Base-by-base conservation (phyloP, 345 rosid species). In the Populus alba region DNA sequence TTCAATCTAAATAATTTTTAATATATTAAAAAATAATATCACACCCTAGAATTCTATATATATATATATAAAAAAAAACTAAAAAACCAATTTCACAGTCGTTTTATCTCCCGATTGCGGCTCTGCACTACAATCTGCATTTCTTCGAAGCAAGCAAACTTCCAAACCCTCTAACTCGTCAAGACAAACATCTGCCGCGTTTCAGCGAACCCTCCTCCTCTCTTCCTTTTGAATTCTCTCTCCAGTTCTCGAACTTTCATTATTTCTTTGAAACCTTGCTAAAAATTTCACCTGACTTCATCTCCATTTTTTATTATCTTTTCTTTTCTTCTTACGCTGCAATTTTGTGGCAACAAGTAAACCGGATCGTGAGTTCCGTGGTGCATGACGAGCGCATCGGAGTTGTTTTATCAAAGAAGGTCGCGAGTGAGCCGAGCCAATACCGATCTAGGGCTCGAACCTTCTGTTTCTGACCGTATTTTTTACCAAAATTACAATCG, bases 351-450 rank as follows among this genome's bases (percentile, higher is more conserved):
- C 15, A 23, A 23, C 23, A 59, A 12, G 41, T 23, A n/a, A 37
- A 68, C 71, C 8, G 8, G 49, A n/a, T 69, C 53, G 29, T 59
- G 65, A 59, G 65, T 12, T n/a, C 9, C 29, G 63, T 77, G 79
- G 86, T 86, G 97, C 81, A 93, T 93, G 98, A 89, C 98, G 91
- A 93, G 93, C 85, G 95, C 95, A 71, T 89, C 96, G 69, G 98
- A 95, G 89, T 85, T 95, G 27, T 92, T 95, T 87, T 87, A 92
- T 77, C 89, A 81, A 66, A 79, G 99, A 79, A 88, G 99, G 85
- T 95, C 91, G 35, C 95, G 99, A 45, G 80, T 80, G 75, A 88
- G 85, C 67, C 92, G 98, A 41, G 31, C 77, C 10, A 13, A 74
- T 31, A 86, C 79, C 70, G 92, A 83, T 75, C 78, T 70, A 8